These are phyloP conservation scores for Wickerhamomyces rabaulensis DNA, from an alignment of 805 yeast genomes.

Conservation along the genomic window DNA sequence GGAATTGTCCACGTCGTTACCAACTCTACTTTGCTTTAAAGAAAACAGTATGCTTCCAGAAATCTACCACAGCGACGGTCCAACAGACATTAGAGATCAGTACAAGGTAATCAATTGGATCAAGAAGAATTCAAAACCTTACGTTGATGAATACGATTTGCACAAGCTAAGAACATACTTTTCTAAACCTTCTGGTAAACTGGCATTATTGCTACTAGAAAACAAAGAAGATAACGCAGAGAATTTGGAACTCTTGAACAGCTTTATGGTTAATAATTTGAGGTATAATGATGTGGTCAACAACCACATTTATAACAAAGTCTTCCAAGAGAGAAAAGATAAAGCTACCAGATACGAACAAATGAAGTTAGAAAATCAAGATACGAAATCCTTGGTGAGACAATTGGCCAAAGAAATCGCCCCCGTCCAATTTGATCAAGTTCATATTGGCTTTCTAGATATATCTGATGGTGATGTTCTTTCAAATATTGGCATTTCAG, in stretches of 20 bases:
- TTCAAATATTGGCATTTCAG: constrained; percentile 1
- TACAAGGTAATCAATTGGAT: constrained; percentile 47
- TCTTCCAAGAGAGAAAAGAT: constrained; percentile 33
- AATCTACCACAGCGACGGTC: constrained; percentile 55
- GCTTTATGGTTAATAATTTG: constrained; percentile 14
- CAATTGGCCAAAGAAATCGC: constrained; percentile 46
- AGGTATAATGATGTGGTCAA: constrained; percentile 46
- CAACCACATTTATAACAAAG: constrained; percentile 19
- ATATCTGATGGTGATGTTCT: constrained; percentile 15
- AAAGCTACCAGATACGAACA: constrained; percentile 40
- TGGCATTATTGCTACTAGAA: constrained; percentile 14
- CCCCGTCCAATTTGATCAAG: constrained; percentile 37
- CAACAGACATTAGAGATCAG: constrained; percentile 55
- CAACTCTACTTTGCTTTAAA: constrained; percentile 57
- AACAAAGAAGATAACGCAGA: constrained; percentile 11
- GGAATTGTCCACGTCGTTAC: constrained; percentile 51
- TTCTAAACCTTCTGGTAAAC: neutral
- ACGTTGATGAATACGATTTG: constrained; percentile 43
- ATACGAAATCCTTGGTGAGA: constrained; percentile 31
- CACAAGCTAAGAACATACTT: constrained; percentile 2
- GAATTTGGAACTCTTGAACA: constrained; percentile 20
- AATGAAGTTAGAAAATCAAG: constrained; percentile 39
- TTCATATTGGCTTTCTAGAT: constrained; percentile 48
- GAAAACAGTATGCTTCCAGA: constrained; percentile 48
- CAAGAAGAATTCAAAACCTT: constrained; percentile 39